Conservation (phyloP, 2,329 filamentous ascomycete genomes). For the Raffaelea deltoideospora region DNA sequence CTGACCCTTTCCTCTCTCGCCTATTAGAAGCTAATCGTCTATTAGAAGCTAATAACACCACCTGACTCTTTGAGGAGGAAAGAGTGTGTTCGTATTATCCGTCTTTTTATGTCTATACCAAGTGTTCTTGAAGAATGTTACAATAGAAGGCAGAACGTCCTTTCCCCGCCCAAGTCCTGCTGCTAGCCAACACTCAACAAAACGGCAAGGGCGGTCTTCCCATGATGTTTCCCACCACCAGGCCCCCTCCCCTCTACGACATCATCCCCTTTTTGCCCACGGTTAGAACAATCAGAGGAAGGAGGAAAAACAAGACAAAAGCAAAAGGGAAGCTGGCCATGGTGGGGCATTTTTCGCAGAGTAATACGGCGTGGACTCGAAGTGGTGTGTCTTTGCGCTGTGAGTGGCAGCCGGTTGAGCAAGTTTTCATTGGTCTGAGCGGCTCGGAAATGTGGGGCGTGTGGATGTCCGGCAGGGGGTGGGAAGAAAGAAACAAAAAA, state of each 20-base stretch:
- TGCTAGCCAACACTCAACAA: too few species aligned
- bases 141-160: too few species aligned
- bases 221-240: too few species aligned
- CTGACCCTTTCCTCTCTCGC: too few species aligned
- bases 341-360: neutral
- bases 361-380: neutral
- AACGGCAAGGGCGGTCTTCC: too few species aligned
- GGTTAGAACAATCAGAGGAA: neutral
- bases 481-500: neutral
- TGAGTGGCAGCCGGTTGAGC: slow-evolving; percentile 14
- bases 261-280: neutral
- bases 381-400: neutral
- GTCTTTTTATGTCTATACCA: too few species aligned
- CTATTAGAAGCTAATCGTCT: too few species aligned
- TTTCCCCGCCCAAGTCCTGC: too few species aligned
- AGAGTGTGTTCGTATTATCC: too few species aligned
- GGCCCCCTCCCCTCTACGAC: neutral
- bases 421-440: slow-evolving; percentile 24
- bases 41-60: too few species aligned
- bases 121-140: too few species aligned
- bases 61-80: too few species aligned
- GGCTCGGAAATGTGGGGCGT: slow-evolving; percentile 17
- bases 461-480: neutral
- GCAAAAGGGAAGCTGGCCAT: neutral
- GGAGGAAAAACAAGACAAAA: neutral